Evolutionary conservation across 1,284 basidiomycete species (phyloP).

Genomic region (Vanrija sp.): DNA sequence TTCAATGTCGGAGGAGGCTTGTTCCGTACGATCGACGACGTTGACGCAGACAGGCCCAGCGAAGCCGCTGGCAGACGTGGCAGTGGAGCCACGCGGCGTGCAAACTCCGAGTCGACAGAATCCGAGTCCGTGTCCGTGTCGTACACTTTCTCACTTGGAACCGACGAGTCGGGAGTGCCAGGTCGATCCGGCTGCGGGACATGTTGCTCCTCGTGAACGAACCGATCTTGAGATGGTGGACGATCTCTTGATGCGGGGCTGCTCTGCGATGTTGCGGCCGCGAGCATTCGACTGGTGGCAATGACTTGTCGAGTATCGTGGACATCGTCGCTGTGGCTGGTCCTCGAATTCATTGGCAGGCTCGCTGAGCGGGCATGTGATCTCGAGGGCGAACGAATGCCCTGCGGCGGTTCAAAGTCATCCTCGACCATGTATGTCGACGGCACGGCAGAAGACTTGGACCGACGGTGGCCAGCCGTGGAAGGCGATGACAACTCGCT

Average conservation of each 20-base stretch:
- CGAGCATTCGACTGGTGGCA: neutral
- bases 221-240: neutral
- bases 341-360: constrained; percentile 26
- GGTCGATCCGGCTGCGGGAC: neutral
- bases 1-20: constrained; percentile 1
- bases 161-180: too few relatives aligned
- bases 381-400: neutral
- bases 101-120: constrained; percentile 4
- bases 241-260: neutral
- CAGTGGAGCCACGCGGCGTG: neutral
- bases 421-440: neutral
- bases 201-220: too few relatives aligned
- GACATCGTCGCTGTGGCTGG: neutral
- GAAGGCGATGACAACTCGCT: too few relatives aligned
- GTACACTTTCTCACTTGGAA: constrained; percentile 2
- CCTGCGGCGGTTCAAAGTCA: neutral
- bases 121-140: constrained; percentile 17
- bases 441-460: constrained; percentile 26
- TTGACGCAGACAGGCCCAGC: neutral
- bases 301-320: neutral
- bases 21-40: neutral
- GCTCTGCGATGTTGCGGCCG: neutral
- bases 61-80: neutral
- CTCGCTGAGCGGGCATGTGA: constrained; percentile 33
- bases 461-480: constrained; percentile 18